These are phyloP conservation scores for Pythium brachiatum DNA, from an alignment of 352 stramenopile genomes.

Conservation along the genomic window DNA sequence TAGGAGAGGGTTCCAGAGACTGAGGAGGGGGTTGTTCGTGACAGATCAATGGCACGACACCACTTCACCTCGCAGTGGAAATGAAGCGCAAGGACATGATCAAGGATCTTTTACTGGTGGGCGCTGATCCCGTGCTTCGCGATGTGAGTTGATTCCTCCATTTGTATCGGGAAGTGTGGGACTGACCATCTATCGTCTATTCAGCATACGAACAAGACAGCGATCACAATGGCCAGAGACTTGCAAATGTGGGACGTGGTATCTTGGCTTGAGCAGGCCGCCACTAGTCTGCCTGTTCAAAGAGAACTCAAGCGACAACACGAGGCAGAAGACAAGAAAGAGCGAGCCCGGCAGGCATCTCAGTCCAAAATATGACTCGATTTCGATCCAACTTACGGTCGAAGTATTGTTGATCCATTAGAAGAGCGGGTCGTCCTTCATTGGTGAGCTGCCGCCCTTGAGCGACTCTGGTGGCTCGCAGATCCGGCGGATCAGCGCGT, in stretches of 20 bases:
- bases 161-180: too few species aligned
- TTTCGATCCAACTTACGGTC: neutral
- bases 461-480: slow-evolving; percentile 74
- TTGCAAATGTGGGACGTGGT: slow-evolving; percentile 28
- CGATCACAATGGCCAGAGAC: slow-evolving; percentile 38
- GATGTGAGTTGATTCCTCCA: slow-evolving; percentile 33
- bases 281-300: slow-evolving; percentile 30
- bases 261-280: slow-evolving; percentile 33
- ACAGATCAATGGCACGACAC: slow-evolving; percentile 65
- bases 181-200: neutral
- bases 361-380: neutral
- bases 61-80: slow-evolving; percentile 53
- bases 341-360: neutral
- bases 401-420: slow-evolving; percentile 17
- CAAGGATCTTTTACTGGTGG: slow-evolving; percentile 53
- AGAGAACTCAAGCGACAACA: slow-evolving; percentile 24
- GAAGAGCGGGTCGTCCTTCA: slow-evolving; percentile 82
- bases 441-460: slow-evolving; percentile 67
- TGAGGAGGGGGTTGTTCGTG: neutral
- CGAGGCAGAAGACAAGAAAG: slow-evolving; percentile 13
- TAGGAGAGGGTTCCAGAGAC: too few species aligned
- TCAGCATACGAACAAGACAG: slow-evolving; percentile 49
- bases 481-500: slow-evolving; percentile 47
- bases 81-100: slow-evolving; percentile 50
- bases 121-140: slow-evolving; percentile 51